These are phyloP conservation scores for Leccinum pachyderme DNA, from an alignment of 1,284 basidiomycete genomes.

Conservation along the genomic window DNA sequence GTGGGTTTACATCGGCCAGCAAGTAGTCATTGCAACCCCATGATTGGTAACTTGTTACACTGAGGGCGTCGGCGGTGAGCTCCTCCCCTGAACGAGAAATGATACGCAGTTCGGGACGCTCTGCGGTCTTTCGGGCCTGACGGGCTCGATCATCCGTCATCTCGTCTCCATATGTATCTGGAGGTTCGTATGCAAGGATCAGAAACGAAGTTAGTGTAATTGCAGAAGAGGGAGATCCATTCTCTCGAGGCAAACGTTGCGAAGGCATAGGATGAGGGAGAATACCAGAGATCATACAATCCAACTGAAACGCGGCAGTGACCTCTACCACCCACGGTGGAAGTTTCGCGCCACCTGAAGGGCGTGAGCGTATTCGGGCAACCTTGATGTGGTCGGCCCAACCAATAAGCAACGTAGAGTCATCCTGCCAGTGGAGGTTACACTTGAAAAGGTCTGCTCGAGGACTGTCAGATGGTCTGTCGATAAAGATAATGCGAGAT, in stretches of 20 bases:
- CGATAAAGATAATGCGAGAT: conserved; percentile 84
- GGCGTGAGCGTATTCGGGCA: conserved; percentile 72
- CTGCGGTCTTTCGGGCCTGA: conserved; percentile 79
- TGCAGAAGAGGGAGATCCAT: conserved; percentile 23
- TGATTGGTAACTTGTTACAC: conserved; percentile 73
- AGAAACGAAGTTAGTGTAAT: conserved; percentile 69
- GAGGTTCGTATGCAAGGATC: conserved; percentile 77
- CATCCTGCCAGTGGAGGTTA: conserved; percentile 89
- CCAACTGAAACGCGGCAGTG: conserved; percentile 88
- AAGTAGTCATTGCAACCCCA: conserved; percentile 95
- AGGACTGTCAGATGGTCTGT: conserved; percentile 78
- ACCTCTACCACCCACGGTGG: conserved; percentile 78
- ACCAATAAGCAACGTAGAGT: conserved; percentile 84
- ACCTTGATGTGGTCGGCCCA: conserved; percentile 97
- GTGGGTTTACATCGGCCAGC: conserved; percentile 48
- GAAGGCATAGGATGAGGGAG: conserved; percentile 66
- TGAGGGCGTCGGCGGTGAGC: conserved; percentile 82
- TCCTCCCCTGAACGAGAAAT: conserved; percentile 90
- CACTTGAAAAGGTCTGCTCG: conserved; percentile 94
- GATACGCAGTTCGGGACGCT: conserved; percentile 90
- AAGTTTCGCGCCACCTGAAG: conserved; percentile 36
- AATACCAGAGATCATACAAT: conserved; percentile 94
- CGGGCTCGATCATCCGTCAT: conserved; percentile 66
- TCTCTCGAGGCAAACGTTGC: conserved; percentile 18
- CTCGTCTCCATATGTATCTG: conserved; percentile 67